Evolutionary conservation across 148 eudicot genomes (phyloP).

Genomic region (Spergularia marina): DNA sequence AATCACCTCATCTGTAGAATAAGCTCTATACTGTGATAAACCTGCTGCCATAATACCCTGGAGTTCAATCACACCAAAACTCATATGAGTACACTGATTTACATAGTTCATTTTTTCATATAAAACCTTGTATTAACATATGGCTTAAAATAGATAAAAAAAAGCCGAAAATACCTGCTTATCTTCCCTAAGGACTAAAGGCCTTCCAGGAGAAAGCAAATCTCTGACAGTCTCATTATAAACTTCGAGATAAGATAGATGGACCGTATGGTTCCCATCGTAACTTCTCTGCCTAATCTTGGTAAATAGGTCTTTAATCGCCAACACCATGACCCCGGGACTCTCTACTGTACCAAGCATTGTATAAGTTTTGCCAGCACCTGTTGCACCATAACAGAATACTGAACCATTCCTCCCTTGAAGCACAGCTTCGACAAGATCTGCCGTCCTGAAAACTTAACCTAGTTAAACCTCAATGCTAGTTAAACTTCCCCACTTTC

Average conservation of each 20-base stretch:
- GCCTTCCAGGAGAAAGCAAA: conserved; percentile 88
- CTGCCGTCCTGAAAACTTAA: conserved; percentile 62
- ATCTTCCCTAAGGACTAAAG: conserved; percentile 82
- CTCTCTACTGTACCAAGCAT: conserved; percentile 78
- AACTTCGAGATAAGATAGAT: conserved; percentile 82
- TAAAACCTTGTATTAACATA: neutral
- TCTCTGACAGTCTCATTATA: conserved; percentile 92
- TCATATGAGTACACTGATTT: no score
- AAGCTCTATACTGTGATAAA: conserved; percentile 80
- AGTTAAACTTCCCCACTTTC: neutral
- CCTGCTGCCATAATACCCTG: conserved; percentile 91
- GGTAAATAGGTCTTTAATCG: conserved; percentile 78
- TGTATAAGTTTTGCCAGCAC: conserved; percentile 89
- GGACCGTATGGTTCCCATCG: conserved; percentile 82
- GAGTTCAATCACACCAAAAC: conserved; percentile 17
- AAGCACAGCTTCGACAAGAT: conserved; percentile 78
- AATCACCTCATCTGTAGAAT: conserved; percentile 82
- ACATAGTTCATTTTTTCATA: no score
- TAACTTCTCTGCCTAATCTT: conserved; percentile 75
- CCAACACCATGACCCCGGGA: conserved; percentile 91
- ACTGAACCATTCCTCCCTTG: conserved; percentile 88
- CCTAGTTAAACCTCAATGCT: conserved; percentile 1
- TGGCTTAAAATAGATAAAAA: neutral
- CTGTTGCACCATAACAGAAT: conserved; percentile 89
- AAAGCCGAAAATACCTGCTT: conserved; percentile 51